A percentile compares a stretch with the other conserved stretches of the same genome.
These are phyloP conservation scores for Aspergillus novofumigatus DNA, from an alignment of 2,329 filamentous ascomycete genomes.

Conservation along the genomic window DNA sequence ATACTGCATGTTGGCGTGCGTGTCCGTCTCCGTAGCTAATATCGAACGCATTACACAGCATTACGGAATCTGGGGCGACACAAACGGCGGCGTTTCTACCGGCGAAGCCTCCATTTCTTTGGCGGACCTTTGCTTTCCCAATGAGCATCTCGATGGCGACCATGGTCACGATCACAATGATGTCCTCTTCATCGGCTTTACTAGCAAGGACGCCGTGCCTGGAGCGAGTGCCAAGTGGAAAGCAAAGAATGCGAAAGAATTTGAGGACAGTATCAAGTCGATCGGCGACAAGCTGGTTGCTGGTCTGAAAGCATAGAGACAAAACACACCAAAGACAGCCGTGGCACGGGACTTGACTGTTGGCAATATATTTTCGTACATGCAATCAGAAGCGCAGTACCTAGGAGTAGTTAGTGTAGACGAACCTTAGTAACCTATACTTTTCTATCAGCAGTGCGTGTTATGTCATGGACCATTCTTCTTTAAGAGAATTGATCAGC, in stretches of 20 bases:
- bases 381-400: too few relatives aligned
- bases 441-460: too few relatives aligned
- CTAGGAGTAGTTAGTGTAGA: too few relatives aligned
- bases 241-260: conserved; percentile 29
- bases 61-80: conserved; percentile 61
- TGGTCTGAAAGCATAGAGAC: conserved; percentile 7
- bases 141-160: conserved; percentile 49
- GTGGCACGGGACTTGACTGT: too few relatives aligned
- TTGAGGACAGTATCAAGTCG: conserved; percentile 46
- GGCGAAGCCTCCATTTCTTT: conserved; percentile 58
- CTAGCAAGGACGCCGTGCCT: conserved; percentile 53
- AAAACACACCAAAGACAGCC: too few relatives aligned
- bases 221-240: conserved; percentile 55
- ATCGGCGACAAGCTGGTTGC: conserved; percentile 51
- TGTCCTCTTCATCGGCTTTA: conserved; percentile 61
- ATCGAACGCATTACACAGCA: conserved; percentile 28
- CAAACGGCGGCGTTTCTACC: conserved; percentile 54
- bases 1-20: too few relatives aligned
- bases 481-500: conserved; percentile 9
- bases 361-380: too few relatives aligned
- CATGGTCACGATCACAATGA: conserved; percentile 55
- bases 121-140: conserved; percentile 55
- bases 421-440: too few relatives aligned
- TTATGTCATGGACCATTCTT: conserved; percentile 6
- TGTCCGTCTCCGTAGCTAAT: background rate